phyloP scores from a whole-genome alignment of 805 yeast genomes.

The Kurtzmaniella fragi region DNA sequence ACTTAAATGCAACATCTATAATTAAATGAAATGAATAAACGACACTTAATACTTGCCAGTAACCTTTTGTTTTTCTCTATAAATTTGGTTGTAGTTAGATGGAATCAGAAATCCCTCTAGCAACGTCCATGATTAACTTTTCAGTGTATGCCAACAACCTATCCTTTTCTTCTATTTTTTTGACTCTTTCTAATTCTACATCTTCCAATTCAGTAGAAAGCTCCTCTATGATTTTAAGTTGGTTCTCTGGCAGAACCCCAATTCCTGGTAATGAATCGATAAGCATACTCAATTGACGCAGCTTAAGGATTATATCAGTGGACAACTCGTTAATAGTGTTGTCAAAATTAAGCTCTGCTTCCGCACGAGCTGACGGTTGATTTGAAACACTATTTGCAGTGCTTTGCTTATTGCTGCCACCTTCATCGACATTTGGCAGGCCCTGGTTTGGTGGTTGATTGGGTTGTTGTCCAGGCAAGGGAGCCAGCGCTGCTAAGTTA shows the following conservation, averaged over 20 bases:
- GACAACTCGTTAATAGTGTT: slow-evolving; percentile 70
- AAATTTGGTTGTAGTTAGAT: slow-evolving; percentile 3
- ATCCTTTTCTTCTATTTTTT: slow-evolving; percentile 61
- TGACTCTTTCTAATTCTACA: slow-evolving; percentile 54
- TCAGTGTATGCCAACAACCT: slow-evolving; percentile 57
- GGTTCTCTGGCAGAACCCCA: slow-evolving; percentile 75
- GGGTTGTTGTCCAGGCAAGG: slow-evolving; percentile 32
- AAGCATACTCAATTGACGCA: slow-evolving; percentile 79
- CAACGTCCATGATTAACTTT: slow-evolving; percentile 55
- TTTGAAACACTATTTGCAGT: slow-evolving; percentile 12
- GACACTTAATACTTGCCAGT: not conserved
- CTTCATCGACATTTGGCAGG: slow-evolving; percentile 4
- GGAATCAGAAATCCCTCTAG: slow-evolving; percentile 48
- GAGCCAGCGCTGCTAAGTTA: slow-evolving; percentile 59
- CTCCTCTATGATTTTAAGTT: slow-evolving; percentile 55
- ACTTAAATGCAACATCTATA: slow-evolving; percentile 31
- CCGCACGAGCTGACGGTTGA: slow-evolving; percentile 11
- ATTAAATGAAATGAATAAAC: not conserved
- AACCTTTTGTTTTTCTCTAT: not conserved
- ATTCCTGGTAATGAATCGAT: slow-evolving; percentile 91
- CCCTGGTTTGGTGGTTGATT: slow-evolving; percentile 3
- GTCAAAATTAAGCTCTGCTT: slow-evolving; percentile 20
- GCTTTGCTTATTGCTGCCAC: slow-evolving; percentile 11
- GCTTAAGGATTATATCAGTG: slow-evolving; percentile 76
- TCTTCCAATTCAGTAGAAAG: slow-evolving; percentile 58